These are phyloP conservation scores for Coniochaeta ligniaria DNA, from an alignment of 2,329 filamentous ascomycete genomes.

Conservation along the genomic window DNA sequence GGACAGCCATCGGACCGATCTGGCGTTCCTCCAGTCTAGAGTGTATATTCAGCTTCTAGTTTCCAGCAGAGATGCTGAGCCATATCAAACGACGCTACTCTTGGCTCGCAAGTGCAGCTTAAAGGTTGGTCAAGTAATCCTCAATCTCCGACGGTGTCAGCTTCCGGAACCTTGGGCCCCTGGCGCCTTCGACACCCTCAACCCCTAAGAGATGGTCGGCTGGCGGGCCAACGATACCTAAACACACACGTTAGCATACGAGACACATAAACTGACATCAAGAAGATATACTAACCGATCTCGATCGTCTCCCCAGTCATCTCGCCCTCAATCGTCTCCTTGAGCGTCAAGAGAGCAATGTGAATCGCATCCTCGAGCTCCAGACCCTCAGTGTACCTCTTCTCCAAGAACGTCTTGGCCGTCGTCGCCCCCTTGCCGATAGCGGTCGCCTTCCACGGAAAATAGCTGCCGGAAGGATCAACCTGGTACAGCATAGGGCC, in stretches of 20 bases:
- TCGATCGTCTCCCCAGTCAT: slow-evolving; percentile 99
- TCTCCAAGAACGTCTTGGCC: slow-evolving; percentile 98
- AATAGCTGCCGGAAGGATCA: slow-evolving; percentile 97
- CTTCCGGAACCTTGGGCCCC: slow-evolving; percentile 86
- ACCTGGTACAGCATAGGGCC: slow-evolving; percentile 98
- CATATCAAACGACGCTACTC: too few relatives aligned
- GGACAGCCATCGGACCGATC: not conserved
- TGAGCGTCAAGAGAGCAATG: slow-evolving; percentile 92
- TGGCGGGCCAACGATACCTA: slow-evolving; percentile 90
- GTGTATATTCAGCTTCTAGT: not conserved
- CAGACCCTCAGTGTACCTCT: slow-evolving; percentile 94
- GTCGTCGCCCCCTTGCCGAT: slow-evolving; percentile 98
- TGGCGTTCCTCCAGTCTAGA: not conserved
- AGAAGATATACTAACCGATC: slow-evolving; percentile 62
- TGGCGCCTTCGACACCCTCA: slow-evolving; percentile 78
- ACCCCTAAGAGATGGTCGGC: slow-evolving; percentile 89
- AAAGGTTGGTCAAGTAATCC: slow-evolving; percentile 98
- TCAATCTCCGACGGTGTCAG: slow-evolving; percentile 97
- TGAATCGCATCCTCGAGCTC: slow-evolving; percentile 98
- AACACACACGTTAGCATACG: slow-evolving; percentile 15
- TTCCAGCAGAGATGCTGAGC: not conserved
- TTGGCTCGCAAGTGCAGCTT: slow-evolving; percentile 22
- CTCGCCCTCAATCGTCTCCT: slow-evolving; percentile 98
- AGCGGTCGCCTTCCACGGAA: slow-evolving; percentile 98
- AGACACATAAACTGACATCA: not conserved